These are phyloP conservation scores for Lantana camara DNA, from an alignment of 257 asterid genomes.

Conservation along the genomic window DNA sequence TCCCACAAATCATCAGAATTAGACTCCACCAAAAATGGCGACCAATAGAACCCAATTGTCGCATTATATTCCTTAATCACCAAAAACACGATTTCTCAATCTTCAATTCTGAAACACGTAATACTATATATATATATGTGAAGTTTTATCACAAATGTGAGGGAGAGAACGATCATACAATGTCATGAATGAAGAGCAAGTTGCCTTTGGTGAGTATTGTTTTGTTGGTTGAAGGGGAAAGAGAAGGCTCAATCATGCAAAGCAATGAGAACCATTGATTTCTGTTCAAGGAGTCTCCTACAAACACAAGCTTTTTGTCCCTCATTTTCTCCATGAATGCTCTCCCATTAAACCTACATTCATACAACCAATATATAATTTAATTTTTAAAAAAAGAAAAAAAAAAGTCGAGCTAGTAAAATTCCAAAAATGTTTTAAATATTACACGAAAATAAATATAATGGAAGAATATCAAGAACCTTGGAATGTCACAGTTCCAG, in stretches of 20 bases:
- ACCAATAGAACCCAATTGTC: constrained; percentile 82
- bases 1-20: constrained; percentile 60
- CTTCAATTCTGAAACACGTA: too few relatives aligned
- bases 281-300: constrained; percentile 75
- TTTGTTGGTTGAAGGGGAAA: constrained; percentile 36
- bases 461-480: too few relatives aligned
- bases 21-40: constrained; percentile 84
- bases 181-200: constrained; percentile 33
- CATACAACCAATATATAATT: neutral
- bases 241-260: constrained; percentile 55
- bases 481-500: constrained; percentile 62
- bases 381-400: too few relatives aligned
- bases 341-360: constrained; percentile 57
- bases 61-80: constrained; percentile 70
- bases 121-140: too few relatives aligned
- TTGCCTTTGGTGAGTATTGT: constrained; percentile 27
- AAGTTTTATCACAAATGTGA: too few relatives aligned
- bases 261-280: constrained; percentile 73
- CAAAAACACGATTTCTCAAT: neutral
- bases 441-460: too few relatives aligned
- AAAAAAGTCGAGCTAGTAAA: too few relatives aligned
- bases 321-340: constrained; percentile 57
- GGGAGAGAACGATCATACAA: constrained; percentile 33
- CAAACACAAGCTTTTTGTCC: constrained; percentile 62
- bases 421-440: too few relatives aligned